Evolutionary conservation across 495 filamentous ascomycete genomes (phyloP).

Genomic region (Neurospora sp.): DNA sequence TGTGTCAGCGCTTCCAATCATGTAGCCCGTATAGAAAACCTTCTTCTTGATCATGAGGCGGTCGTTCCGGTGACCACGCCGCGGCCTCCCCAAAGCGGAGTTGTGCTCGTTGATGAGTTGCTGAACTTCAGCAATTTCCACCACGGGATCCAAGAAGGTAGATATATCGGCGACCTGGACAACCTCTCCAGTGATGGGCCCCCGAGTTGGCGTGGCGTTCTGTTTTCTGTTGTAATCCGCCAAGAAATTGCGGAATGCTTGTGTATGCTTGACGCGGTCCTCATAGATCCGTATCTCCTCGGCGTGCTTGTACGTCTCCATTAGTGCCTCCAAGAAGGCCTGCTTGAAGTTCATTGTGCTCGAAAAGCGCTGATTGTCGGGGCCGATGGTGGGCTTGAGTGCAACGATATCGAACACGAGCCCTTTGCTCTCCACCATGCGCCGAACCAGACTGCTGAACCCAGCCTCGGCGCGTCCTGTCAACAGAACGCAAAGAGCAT

Average conservation of each 20-base stretch:
- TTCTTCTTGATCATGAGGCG: slow-evolving; percentile 68
- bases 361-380: slow-evolving; percentile 60
- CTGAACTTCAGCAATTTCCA: slow-evolving; percentile 78
- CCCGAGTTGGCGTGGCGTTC: slow-evolving; percentile 34
- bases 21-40: slow-evolving; percentile 91
- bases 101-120: slow-evolving; percentile 87
- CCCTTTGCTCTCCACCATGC: slow-evolving; percentile 67
- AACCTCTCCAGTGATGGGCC: slow-evolving; percentile 66
- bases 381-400: slow-evolving; percentile 77
- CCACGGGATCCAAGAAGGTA: slow-evolving; percentile 68
- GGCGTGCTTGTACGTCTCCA: slow-evolving; percentile 75
- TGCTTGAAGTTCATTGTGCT: slow-evolving; percentile 87
- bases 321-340: slow-evolving; percentile 61
- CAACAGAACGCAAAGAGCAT: slow-evolving; percentile 76
- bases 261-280: slow-evolving; percentile 52
- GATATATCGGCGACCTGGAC: slow-evolving; percentile 74
- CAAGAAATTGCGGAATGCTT: slow-evolving; percentile 75
- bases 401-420: slow-evolving; percentile 84
- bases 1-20: slow-evolving; percentile 61
- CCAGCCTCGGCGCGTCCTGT: slow-evolving; percentile 75
- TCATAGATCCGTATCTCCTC: slow-evolving; percentile 69
- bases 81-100: slow-evolving; percentile 26
- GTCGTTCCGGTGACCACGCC: slow-evolving; percentile 18
- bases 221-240: slow-evolving; percentile 54
- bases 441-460: slow-evolving; percentile 72